Evolutionary conservation across 495 filamentous ascomycete genomes (phyloP), one percentile per base, ranked within the genome.

Genomic region (Umbilicaria muhlenbergii): DNA sequence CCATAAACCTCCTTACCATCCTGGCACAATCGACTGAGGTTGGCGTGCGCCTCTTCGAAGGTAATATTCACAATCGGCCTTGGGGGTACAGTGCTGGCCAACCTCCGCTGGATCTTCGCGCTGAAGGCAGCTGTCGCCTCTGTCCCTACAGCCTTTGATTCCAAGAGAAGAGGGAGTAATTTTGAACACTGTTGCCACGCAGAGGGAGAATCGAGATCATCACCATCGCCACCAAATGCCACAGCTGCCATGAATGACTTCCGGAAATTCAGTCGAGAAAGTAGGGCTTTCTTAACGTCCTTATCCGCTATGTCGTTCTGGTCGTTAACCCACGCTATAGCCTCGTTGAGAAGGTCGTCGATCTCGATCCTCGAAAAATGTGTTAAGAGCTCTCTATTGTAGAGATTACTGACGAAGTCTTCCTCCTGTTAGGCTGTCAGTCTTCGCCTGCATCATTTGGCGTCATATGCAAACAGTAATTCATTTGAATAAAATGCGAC

Each of bases 81-180:
- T 18, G 91, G 92, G 3, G 91, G 91, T 41, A 93, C 84, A 4
- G 84, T 94, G 52, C 86, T 94, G 7, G 91, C 86, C 5, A 98
- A 64, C 47, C 77, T 80, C 11, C 92, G 74, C 55, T 98, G 91
- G 11, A 96, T 71, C 58, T 92, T 94, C 31, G 77, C 72, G 52
- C 86, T 94, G 59, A 94, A 96, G 2, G 91, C 74, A 33, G 79
- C 76, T 11, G 76, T 68, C 2, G 91, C 78, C 2, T 73, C 60
- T 47, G 68, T 78, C 3, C 76, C 84, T n/a, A 87, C 53, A 0
- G 58, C 46, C 14, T 74, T 67, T 0, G 80, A 75, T 34, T 70
- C 61, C 39, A 68, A 60, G 46, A 91, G 62, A 16, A 57, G 42
- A 36, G 63, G 59, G 21, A 82, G 55, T 4, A 66, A 48, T 10